Evolutionary conservation across 2,329 filamentous ascomycete species (phyloP).

Genomic region (Talaromyces verruculosus): DNA sequence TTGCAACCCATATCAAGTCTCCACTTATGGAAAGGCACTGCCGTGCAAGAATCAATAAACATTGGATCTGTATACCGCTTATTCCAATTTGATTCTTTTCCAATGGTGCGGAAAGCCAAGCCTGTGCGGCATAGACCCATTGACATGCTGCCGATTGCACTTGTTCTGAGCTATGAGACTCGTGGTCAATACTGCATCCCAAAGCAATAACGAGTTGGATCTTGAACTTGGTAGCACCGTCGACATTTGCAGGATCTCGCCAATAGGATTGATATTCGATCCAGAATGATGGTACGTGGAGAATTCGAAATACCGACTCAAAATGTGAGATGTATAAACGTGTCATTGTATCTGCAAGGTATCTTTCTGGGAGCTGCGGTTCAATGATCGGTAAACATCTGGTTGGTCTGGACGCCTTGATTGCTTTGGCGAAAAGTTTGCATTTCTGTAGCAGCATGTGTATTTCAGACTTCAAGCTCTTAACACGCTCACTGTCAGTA

Average conservation of each 20-base stretch:
- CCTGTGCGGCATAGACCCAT: constrained; percentile 13
- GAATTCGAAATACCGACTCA: constrained; percentile 6
- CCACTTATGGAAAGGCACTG: neutral
- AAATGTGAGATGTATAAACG: constrained; percentile 1
- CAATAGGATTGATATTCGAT: constrained; percentile 9
- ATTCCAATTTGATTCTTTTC: constrained; percentile 5
- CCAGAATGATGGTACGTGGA: constrained; percentile 13
- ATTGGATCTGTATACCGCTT: constrained; percentile 7
- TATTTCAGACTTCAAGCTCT: neutral
- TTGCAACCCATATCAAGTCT: constrained; percentile 41
- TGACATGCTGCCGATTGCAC: neutral
- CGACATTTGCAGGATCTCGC: neutral
- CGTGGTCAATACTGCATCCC: neutral
- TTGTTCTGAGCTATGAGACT: neutral
- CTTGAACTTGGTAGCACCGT: neutral
- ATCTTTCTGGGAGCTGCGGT: constrained; percentile 5
- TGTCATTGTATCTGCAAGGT: neutral
- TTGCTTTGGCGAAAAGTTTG: neutral
- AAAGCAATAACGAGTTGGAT: constrained; percentile 7
- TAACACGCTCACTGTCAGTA: neutral
- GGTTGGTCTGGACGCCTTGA: neutral
- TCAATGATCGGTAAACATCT: neutral
- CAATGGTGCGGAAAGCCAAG: constrained; percentile 11
- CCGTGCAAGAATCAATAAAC: constrained; percentile 9
- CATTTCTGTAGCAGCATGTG: neutral